Base-by-base conservation (phyloP, 306 rosid species). In the Astragalus membranaceus region DNA sequence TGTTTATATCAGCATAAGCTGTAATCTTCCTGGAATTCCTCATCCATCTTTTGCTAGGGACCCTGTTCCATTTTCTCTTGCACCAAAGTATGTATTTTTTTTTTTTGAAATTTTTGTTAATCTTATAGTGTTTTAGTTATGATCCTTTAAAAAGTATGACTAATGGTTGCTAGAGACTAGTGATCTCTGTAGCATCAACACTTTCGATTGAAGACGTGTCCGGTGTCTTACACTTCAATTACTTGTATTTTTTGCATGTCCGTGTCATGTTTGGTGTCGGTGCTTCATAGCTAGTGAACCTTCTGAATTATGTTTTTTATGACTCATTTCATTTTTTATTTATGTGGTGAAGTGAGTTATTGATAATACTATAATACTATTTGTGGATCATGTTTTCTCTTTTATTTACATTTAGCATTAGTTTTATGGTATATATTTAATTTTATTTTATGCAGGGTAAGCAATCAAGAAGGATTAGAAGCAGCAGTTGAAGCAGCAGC, bases 401-500 rank as follows among this genome's bases (percentile, higher is more conserved):
- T 64, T 58, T 13, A 41, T 49, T 58, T 37, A 32, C 44, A 49
- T 65, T 50, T 41, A n/a, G 43, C 11, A 17, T 55, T 69, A 46
- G 36, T 42, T 30, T 41, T 29, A 11, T 11, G 43, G 23, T 14
- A 17, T 37, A 8, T 10, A 32, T 62, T 32, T 37, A 2, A 17
- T 55, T 13, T 64, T 48, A 4, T 32, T 33, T n/a, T 61, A 3
- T 73, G 62, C 78, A 90, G 94, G 75, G 43, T 60, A 35, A 92
- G 98, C 75, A 92, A 92, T 66, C 86, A 62, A 8, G 50, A 69
- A 66, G 98, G 96, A 60, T 82, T 92, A 67, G 95, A 87, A 81
- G 95, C 88, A 0, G 98, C 98, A 3, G 96, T 92, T 52, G 98
- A 92, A 59, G 96, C 90, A 62, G 75, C 96, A 0, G 95, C 95